These are phyloP conservation scores for Pichia sp. DNA, from an alignment of 1,139 yeast genomes.

Conservation along the genomic window DNA sequence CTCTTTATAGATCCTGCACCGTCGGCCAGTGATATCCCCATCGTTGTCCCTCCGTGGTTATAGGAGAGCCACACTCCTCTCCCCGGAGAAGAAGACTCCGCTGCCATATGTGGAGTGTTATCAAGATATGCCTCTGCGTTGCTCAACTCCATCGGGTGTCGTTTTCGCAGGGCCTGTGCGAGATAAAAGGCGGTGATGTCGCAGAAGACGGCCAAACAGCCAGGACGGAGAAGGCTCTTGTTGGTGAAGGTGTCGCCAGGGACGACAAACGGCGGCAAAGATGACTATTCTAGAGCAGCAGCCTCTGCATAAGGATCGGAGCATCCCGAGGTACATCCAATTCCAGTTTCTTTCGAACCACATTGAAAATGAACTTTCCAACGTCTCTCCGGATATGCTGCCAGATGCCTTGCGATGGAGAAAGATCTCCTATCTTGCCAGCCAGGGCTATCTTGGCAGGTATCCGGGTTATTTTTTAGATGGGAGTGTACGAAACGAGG, in stretches of 20 bases:
- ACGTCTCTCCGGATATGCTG: not conserved
- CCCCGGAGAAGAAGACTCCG: not conserved
- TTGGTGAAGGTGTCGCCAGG: no score
- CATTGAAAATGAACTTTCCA: slow-evolving; percentile 9
- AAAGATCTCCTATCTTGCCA: slow-evolving; percentile 13
- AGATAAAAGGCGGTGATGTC: not conserved
- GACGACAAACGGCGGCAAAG: no score
- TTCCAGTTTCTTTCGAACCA: slow-evolving; percentile 11
- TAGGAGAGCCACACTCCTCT: not conserved
- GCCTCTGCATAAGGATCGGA: not conserved
- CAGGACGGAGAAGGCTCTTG: not conserved
- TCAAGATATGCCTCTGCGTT: not conserved
- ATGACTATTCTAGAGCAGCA: not conserved
- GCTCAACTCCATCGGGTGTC: not conserved
- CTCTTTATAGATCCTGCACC: not conserved
- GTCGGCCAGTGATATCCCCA: not conserved
- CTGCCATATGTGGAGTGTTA: not conserved
- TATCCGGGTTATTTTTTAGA: slow-evolving; percentile 17
- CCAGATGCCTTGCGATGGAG: slow-evolving; percentile 16
- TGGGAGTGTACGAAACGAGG: slow-evolving; percentile 6
- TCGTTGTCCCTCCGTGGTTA: not conserved
- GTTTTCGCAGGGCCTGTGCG: not conserved
- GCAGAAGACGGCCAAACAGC: no score
- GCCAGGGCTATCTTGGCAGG: slow-evolving; percentile 18
- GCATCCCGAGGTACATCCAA: slow-evolving; percentile 10